Conservation (phyloP, 1,284 basidiomycete genomes). For the Ganoderma sp. region DNA sequence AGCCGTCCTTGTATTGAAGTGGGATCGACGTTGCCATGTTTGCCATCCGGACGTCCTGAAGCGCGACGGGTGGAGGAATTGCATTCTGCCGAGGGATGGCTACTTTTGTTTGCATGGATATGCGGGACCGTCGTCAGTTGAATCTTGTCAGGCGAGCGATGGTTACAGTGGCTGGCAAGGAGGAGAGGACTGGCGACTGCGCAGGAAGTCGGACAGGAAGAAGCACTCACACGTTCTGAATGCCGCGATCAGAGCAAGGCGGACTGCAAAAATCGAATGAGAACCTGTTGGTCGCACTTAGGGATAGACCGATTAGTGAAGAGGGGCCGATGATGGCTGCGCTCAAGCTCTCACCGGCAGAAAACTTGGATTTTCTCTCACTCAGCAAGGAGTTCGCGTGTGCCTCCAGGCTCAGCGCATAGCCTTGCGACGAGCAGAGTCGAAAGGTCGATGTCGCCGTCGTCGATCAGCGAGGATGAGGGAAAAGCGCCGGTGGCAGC, state of each 20-base stretch:
- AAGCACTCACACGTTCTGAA: neutral
- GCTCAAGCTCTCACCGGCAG: neutral
- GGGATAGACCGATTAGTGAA: neutral
- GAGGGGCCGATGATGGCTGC: neutral
- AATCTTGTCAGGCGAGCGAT: neutral
- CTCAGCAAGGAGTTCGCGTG: too few relatives aligned
- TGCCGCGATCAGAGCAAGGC: neutral
- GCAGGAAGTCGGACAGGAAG: neutral
- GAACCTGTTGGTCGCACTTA: neutral
- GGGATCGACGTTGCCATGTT: conserved; percentile 7
- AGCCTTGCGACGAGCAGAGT: neutral
- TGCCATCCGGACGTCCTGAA: neutral
- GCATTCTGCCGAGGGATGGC: too few relatives aligned
- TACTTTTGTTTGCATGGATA: neutral
- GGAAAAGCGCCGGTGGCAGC: too few relatives aligned
- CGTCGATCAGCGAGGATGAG: too few relatives aligned
- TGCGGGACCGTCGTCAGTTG: neutral
- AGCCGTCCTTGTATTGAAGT: conserved; percentile 7
- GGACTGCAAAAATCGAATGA: neutral
- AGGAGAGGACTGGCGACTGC: neutral
- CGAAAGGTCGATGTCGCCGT: too few relatives aligned
- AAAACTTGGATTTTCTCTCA: neutral
- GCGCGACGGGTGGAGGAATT: neutral
- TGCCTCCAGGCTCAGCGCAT: neutral
- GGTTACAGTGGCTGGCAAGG: neutral